Percentiles rank a stretch among this genome's conserved stretches.
These are phyloP conservation scores for Heritiera fomes DNA, from an alignment of 345 rosid genomes.

Conservation along the genomic window DNA sequence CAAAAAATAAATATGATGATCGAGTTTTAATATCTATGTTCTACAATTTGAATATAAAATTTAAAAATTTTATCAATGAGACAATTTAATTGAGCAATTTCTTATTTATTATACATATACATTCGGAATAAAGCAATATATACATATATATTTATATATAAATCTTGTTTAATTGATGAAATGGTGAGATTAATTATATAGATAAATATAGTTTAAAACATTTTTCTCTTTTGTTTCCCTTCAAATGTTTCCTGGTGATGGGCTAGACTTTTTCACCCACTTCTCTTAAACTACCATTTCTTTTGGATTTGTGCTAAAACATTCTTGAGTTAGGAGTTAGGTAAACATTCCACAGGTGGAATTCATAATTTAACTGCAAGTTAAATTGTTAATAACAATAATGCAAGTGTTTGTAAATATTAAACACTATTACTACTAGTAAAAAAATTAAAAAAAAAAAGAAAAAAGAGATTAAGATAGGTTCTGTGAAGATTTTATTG, in stretches of 20 bases:
- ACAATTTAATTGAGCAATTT: too few relatives aligned
- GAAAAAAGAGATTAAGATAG: too few relatives aligned
- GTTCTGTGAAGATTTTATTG: background rate
- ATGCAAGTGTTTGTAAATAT: background rate
- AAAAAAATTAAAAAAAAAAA: too few relatives aligned
- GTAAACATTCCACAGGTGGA: constrained; percentile 13
- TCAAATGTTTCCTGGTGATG: background rate
- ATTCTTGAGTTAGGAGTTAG: constrained; percentile 16
- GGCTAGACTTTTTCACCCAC: background rate
- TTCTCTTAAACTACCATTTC: background rate
- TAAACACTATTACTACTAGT: background rate
- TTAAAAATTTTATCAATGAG: too few relatives aligned
- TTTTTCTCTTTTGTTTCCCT: background rate
- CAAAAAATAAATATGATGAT: too few relatives aligned
- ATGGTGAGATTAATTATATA: too few relatives aligned
- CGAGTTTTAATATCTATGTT: too few relatives aligned
- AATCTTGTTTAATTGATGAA: too few relatives aligned
- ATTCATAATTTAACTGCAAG: constrained; percentile 24
- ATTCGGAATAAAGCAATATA: too few relatives aligned
- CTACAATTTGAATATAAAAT: too few relatives aligned
- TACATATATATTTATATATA: too few relatives aligned
- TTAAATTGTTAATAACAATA: background rate
- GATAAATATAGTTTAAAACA: background rate
- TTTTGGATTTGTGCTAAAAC: background rate
- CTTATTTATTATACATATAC: too few relatives aligned